These are phyloP conservation scores for Ceratobasidium sp. DNA, from an alignment of 1,284 basidiomycete genomes.

Conservation along the genomic window DNA sequence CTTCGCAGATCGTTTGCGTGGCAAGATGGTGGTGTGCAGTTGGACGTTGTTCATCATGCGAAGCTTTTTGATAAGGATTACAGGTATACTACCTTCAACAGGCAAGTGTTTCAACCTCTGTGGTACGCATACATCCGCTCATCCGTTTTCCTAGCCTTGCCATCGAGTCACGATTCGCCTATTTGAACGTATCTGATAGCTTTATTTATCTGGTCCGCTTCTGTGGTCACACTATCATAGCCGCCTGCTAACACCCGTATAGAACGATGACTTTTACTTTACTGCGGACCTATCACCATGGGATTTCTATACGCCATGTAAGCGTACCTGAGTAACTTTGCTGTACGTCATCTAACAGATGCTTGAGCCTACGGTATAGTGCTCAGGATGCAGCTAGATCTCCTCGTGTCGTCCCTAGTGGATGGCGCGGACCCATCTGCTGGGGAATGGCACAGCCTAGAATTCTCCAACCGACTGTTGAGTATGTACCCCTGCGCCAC, in stretches of 20 bases:
- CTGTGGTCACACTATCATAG: not conserved
- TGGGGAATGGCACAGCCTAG: constrained; percentile 48
- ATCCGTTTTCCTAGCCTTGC: constrained; percentile 38
- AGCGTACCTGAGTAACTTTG: not conserved
- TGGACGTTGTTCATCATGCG: constrained; percentile 47
- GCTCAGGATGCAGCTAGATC: constrained; percentile 49
- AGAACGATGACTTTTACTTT: constrained; percentile 50
- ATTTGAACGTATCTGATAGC: constrained; percentile 46
- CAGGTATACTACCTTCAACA: constrained; percentile 46
- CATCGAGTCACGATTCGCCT: constrained; percentile 46
- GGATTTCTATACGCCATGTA: constrained; percentile 49
- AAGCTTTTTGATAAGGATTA: constrained; percentile 41
- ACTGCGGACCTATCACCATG: constrained; percentile 28
- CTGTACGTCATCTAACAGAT: not conserved
- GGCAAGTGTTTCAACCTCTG: constrained; percentile 14
- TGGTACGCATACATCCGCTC: constrained; percentile 6
- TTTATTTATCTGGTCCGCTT: constrained; percentile 36
- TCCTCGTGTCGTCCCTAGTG: constrained; percentile 41
- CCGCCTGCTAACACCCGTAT: constrained; percentile 12
- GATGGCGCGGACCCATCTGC: constrained; percentile 32
- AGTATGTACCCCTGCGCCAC: constrained; percentile 24
- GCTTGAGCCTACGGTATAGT: constrained; percentile 45
- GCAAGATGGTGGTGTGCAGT: constrained; percentile 33
- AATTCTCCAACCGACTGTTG: constrained; percentile 47
- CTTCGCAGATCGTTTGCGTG: constrained; percentile 13